Evolutionary conservation across 2,329 filamentous ascomycete species (phyloP), one percentile per base, ranked within the genome.

Genomic region (Xylariaceae sp.): DNA sequence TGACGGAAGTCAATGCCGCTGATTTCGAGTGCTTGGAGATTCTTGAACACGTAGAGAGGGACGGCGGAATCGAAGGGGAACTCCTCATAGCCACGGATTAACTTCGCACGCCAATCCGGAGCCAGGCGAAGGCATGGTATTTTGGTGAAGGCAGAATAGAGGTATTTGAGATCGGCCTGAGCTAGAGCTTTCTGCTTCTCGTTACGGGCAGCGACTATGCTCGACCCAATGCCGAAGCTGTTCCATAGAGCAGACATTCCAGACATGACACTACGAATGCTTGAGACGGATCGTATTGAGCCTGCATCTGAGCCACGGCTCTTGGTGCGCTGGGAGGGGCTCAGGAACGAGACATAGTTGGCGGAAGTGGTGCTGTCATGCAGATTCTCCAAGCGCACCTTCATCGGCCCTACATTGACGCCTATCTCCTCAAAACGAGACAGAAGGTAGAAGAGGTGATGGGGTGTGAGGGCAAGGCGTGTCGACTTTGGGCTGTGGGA

Each of bases 61-160:
- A 99, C 94, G 17, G 94, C 94, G 19, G 90, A 96, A 69, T 99
- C 94, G 68, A 97, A 96, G 2, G 94, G 94, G 59, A 97, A 99
- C 69, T 96, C 92, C 69, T 99, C 94, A 66, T 94, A 97, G 27
- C 92, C 92, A 58, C 86, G 82, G 59, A 99, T 96, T 53, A 96
- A 75, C 46, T 87, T 85, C 43, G 92, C 91, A 58, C 90, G 88
- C 75, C 90, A 91, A 69, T 99, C 94, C n/a, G 91, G 91, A 27
- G 91, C 85, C 48, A 99, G 76, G 56, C 87, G 85, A 55, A 99
- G 75, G 64, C 89, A 96, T 0, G 94, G 94, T 39, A 99, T 95
- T 73, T 97, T 99, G 64, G 94, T 99, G 66, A 97, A 99, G 49
- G 94, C 90, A 39, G 94, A 97, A 73, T 96, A 99, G 32, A 99